Base-by-base conservation (phyloP, 2,329 filamentous ascomycete species). In the Tolypocladium album region DNA sequence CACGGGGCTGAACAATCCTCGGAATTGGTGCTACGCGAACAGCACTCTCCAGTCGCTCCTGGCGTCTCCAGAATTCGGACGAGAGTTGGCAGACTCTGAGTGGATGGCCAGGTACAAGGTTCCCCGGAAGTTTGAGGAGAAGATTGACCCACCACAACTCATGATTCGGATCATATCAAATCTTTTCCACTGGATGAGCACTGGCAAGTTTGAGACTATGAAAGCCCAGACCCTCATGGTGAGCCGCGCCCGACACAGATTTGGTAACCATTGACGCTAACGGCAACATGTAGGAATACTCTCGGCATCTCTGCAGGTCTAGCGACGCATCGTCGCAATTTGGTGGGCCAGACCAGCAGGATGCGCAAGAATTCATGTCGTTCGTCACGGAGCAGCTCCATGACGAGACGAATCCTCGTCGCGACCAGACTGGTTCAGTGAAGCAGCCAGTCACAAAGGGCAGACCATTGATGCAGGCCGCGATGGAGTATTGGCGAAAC, bases 21-120 rank as follows among this genome's bases (percentile, higher is more conserved):
- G 86, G 1, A 87, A 88, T 55, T 92, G 89, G 64, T 97, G 93
- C 71, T 97, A 96, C 70, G 92, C 94, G 79, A 97, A 96, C 72
- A 88, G 90, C n/a, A 87, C 88, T 0, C 78, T 97, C 34, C 93
- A 97, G 72, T 89, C 88, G 62, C 76, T 97, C 22, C 88, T 89
- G 61, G 88, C 87, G 1, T 93, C 92, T 0, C 69, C 83, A 69
- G 74, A 84, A 75, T 81, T 96, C 81, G 77, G 83, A 74, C 70
- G 85, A 75, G 77, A 88, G 77, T 69, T 88, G 69, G 68, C 90
- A 74, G 74, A 82, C 70, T 72, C 72, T 70, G 67, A 82, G 74
- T 80, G 83, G 88, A 65, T 84, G 78, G 68, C 79, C 76, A 68
- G 83, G 78, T 78, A 91, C 79, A 84, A 86, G 81, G 78, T 89